Conservation (phyloP, 768 basidiomycete genomes). For the Strobilomyces confusus region DNA sequence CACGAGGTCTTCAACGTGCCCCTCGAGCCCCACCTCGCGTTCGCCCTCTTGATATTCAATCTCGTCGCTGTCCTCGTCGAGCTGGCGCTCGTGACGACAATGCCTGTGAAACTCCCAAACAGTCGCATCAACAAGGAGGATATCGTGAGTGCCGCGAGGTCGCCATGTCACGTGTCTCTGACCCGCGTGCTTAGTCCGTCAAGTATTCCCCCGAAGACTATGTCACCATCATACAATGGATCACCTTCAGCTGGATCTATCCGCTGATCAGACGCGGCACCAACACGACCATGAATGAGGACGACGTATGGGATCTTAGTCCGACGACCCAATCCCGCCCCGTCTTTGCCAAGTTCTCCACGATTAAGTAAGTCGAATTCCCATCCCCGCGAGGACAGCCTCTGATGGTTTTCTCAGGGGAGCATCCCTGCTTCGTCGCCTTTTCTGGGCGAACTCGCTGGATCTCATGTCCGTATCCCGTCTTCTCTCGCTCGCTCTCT, state of each 20-base stretch:
- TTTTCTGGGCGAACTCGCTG: conserved; percentile 43
- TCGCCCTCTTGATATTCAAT: conserved; percentile 37
- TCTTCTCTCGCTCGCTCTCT: neutral
- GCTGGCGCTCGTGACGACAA: conserved; percentile 47
- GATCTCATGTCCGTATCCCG: conserved; percentile 36
- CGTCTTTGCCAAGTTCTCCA: conserved; percentile 48
- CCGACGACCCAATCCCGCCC: conserved; percentile 64
- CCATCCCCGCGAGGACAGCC: accelerated
- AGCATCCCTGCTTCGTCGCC: conserved; percentile 37
- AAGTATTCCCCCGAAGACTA: conserved; percentile 64
- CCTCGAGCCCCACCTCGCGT: conserved; percentile 31
- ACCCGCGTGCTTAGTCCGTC: conserved; percentile 17
- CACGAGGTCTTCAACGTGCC: conserved; percentile 40
- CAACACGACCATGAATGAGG: conserved; percentile 56
- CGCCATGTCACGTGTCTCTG: neutral
- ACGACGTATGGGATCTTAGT: conserved; percentile 69
- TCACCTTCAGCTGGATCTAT: conserved; percentile 67
- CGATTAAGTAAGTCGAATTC: conserved; percentile 17
- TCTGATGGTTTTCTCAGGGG: conserved; percentile 15
- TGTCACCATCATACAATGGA: conserved; percentile 66
- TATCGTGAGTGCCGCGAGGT: conserved; percentile 47
- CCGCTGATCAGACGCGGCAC: conserved; percentile 55
- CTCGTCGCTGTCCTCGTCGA: conserved; percentile 41
- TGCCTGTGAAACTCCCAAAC: conserved; percentile 69
- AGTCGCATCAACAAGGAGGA: conserved; percentile 45